Evolutionary conservation across 2,329 filamentous ascomycete species (phyloP), one percentile per base, ranked within the genome.

Genomic region (Orbilia oligospora): DNA sequence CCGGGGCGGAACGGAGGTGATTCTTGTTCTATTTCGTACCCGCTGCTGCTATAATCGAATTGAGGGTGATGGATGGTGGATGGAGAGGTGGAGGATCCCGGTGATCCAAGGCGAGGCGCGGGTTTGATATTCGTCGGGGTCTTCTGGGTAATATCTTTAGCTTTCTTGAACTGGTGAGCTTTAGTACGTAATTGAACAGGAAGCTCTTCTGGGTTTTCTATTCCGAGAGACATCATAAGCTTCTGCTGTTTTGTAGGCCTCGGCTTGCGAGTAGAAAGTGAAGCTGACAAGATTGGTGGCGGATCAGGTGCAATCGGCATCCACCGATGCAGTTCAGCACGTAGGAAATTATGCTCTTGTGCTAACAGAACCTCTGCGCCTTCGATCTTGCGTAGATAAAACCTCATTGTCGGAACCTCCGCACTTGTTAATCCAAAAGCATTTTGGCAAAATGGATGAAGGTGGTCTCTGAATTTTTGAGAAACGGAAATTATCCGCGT

Each of bases 211-310:
- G 93, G 93, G 81, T 97, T 93, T 2, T 94, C 91, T 12, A 98
- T 93, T 1, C 94, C 94, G 79, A 96, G 90, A 82, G 96, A 92
- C 0, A 90, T 90, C 87, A 99, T 91, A 82, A 98, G 89, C 86
- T 97, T 98, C 84, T 98, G 95, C 81, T 97, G 89, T 85, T 99
- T 99, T 0, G 96, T 99, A 8, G 96, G 96, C 8, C 96, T 91
- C 48, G 96, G 96, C 85, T 99, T 99, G 75, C 96, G 90, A 3
- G 96, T 99, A 63, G 94, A 97, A 80, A 94, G 89, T 0, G 95
- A 98, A 16, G 91, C 89, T 79, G 97, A 92, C 9, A 97, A 88
- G 44, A 97, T 91, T 22, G 94, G 94, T 2, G 96, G 96, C 12
- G 96, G 87, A 14, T 93, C 89, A 0, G 93, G 92, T 0, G 96